Evolutionary conservation across 139 green algal species (phyloP), one percentile per base, ranked within the genome.

Genomic region (Micractinium sp.): DNA sequence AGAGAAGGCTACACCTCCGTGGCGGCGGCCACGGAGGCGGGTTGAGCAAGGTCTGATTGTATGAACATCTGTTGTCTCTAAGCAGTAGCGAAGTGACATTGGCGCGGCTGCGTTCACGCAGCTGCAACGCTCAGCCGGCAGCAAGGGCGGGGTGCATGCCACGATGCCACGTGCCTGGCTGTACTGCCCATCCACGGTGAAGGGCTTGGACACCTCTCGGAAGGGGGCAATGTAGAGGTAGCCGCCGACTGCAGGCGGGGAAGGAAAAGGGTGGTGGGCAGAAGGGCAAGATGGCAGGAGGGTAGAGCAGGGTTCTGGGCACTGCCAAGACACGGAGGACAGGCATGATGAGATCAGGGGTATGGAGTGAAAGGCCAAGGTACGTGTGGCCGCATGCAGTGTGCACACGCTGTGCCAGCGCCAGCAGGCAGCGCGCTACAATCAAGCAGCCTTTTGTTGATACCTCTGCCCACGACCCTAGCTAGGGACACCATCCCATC

Each of bases 111-210:
- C 47, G 5, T 56, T n/a, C 60, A 67, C 60, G 14, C 60, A 16
- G 60, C 60, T 67, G 60, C 60, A 14, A 16, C 16, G 60, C 15
- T 16, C 63, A 31, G 20, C 20, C 63, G 18, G 22, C 63, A 31
- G 20, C 12, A 31, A 27, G 13, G 63, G 20, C 63, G 63, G 63
- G 2, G 47, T n/a, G 15, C 75, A 22, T 18, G 23, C 35, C 76
- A 22, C 38, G 20, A 20, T 14, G 38, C 36, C 29, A 29, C 4
- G 61, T 78, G 61, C 82, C 61, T 87, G 85, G 78, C 81, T 90
- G 82, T 89, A 82, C 81, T 93, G 87, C 29, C 90, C 89, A 18
- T 90, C 79, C 33, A 95, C 81, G 13, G 81, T 23, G 19, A 92
- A 16, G 18, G 56, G 31, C 69, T 41, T 53, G 71, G 69, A 31